Evolutionary conservation across 495 filamentous ascomycete genomes (phyloP).

Genomic region (Neurospora sp.): DNA sequence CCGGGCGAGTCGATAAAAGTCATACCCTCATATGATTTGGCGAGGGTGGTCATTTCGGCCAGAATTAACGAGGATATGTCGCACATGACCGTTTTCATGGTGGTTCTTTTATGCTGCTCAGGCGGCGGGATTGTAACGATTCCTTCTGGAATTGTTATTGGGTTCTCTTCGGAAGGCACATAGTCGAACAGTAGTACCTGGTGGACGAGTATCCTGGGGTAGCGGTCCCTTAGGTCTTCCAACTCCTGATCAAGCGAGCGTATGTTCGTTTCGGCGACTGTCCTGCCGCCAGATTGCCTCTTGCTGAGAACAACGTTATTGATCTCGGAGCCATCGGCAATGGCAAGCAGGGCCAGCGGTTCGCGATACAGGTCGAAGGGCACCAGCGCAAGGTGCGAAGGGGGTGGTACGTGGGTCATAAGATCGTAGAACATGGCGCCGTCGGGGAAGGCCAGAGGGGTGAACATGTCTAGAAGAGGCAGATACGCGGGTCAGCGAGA

Average conservation of each 20-base stretch:
- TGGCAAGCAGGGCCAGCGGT: conserved; percentile 66
- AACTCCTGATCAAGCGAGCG: conserved; percentile 51
- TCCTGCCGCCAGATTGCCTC: conserved; percentile 37
- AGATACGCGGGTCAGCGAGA: conserved; percentile 21
- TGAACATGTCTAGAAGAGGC: conserved; percentile 71
- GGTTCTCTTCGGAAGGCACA: conserved; percentile 29
- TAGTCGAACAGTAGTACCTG: conserved; percentile 73
- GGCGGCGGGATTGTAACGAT: conserved; percentile 65
- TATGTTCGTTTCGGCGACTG: conserved; percentile 36
- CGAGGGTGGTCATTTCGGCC: conserved; percentile 78
- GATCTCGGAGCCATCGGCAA: conserved; percentile 62
- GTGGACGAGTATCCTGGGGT: conserved; percentile 67
- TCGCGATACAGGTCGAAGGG: conserved; percentile 82
- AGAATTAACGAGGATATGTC: conserved; percentile 78
- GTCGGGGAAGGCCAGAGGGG: conserved; percentile 80
- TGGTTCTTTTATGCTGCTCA: conserved; percentile 66
- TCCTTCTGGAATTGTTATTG: conserved; percentile 44
- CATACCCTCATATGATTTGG: conserved; percentile 72
- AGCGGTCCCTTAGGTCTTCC: conserved; percentile 57
- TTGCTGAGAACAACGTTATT: conserved; percentile 32
- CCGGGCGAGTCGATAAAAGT: conserved; percentile 70
- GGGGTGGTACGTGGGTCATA: conserved; percentile 63
- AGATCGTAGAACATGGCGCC: conserved; percentile 88
- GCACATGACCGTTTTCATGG: conserved; percentile 89
- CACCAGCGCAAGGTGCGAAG: conserved; percentile 65